Base-by-base conservation (phyloP, 805 yeast genomes). In the Zygosaccharomyces lentus region DNA sequence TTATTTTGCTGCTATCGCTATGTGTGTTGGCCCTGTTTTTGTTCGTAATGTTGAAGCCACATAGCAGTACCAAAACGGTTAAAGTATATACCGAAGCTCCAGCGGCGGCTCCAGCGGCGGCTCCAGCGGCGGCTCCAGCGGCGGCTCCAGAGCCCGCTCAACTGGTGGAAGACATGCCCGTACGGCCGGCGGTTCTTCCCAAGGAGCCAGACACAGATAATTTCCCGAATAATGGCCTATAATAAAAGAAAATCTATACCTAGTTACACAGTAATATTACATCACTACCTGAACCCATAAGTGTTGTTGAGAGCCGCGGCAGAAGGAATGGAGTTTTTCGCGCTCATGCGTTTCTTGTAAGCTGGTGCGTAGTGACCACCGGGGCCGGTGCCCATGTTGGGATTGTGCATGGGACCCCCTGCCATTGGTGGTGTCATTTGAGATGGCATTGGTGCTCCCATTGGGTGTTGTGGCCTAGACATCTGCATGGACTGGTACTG, bases 1-100 rank as follows among this genome's bases (percentile, higher is more conserved):
- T 91, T 31, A 90, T 91, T 9, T 72, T 91, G 32, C 73, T 91
- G 40, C 66, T 93, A 49, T 68, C 81, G 4, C 72, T 91, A 45
- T 64, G 89, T 19, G 91, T 88, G 17, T 68, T 88, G 27, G 82
- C 86, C 3, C 69, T 88, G 44, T 69, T 89, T 37, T 76, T 89
- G 52, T 62, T 88, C 12, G 78, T 90, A 2, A 66, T 89, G 53
- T 74, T 87, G 48, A 84, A 81, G 56, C 90, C 90, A 0, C 68
- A 61, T 50, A 44, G 46, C 34, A 43, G 47, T 21, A 45, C 26
- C 16, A 32, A 45, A 30, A 29, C 32, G 19, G 24, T 36, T 16
- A 43, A 13, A 27, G 32, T 29, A 10, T 36, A 17, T 13, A 12
- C 34, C 8, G 41, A 27, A 10, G 34, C 34, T 12, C 26, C 41